phyloP scores from a whole-genome alignment of 163 green algal genomes.

The Scenedesmus sp. region DNA sequence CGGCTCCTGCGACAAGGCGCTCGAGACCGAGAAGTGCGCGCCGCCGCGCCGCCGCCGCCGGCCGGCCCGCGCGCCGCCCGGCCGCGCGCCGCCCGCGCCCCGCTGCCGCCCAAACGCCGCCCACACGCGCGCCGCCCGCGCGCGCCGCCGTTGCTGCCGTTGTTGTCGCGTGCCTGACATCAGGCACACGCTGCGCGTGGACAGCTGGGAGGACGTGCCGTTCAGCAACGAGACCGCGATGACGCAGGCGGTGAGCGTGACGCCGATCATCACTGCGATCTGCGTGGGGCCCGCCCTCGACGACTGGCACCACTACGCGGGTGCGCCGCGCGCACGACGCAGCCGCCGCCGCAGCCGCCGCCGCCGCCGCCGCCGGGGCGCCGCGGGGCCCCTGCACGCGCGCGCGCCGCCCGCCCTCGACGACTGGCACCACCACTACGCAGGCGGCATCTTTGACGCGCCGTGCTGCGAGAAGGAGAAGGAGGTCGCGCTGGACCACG shows the following conservation, averaged over 20 bases:
- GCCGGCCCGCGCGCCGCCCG: no score
- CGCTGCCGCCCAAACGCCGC: no score
- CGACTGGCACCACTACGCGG: constrained; percentile 54
- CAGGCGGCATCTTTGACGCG: constrained; percentile 50
- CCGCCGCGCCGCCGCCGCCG: no score
- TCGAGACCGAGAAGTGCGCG: constrained; percentile 22
- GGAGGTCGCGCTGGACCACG: constrained; percentile 48
- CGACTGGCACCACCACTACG: constrained; percentile 55
- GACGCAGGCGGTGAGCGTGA: constrained; percentile 39
- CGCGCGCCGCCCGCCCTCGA: constrained; percentile 47
- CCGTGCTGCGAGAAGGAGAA: constrained; percentile 37
- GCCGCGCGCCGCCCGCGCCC: no score
- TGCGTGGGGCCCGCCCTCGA: constrained; percentile 51
- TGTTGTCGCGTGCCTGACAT: no score
- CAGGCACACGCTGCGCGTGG: constrained; percentile 42
- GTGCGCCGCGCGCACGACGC: background rate
- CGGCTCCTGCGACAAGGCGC: constrained; percentile 35
- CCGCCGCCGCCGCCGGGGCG: background rate
- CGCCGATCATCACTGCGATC: constrained; percentile 49
- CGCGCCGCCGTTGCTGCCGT: no score
- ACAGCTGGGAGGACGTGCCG: constrained; percentile 52
- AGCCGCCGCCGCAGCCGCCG: background rate
- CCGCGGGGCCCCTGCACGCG: no score
- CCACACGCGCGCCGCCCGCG: no score
- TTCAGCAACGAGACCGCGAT: constrained; percentile 52